Percentiles rank a stretch among this genome's conserved stretches.
phyloP scores from a whole-genome alignment of 139 green algal species.

The Tetraselmis striata region DNA sequence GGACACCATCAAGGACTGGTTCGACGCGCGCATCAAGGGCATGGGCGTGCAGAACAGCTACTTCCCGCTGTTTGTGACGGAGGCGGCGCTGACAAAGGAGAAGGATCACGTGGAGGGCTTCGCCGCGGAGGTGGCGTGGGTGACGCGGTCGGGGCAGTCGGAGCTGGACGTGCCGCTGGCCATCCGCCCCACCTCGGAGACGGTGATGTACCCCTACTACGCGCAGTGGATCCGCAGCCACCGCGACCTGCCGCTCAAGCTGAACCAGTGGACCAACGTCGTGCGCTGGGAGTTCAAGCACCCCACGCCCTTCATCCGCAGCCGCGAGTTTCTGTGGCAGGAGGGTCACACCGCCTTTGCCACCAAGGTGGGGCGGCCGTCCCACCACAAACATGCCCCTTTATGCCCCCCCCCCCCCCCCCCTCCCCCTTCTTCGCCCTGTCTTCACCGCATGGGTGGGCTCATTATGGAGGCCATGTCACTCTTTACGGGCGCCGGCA shows the following conservation, averaged over 20 bases:
- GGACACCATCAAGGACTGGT: conserved; percentile 65
- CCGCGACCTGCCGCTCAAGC: conserved; percentile 90
- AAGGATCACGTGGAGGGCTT: conserved; percentile 98
- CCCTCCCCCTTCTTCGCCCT: too few relatives aligned
- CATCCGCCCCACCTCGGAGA: conserved; percentile 95
- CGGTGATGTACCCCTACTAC: conserved; percentile 44
- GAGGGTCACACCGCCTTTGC: conserved; percentile 81
- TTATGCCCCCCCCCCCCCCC: too few relatives aligned
- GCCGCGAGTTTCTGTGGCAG: conserved; percentile 93
- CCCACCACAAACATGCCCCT: too few relatives aligned
- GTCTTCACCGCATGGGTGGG: too few relatives aligned
- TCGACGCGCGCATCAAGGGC: conserved; percentile 88
- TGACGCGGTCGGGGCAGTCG: conserved; percentile 79
- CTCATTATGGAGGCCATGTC: too few relatives aligned
- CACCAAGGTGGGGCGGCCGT: conserved; percentile 54
- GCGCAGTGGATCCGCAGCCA: conserved; percentile 91
- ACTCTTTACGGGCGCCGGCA: too few relatives aligned
- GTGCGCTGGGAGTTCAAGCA: conserved; percentile 99
- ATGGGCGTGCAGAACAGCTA: conserved; percentile 95
- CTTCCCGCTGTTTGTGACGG: conserved; percentile 98
- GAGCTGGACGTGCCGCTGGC: conserved; percentile 94
- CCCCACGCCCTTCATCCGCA: conserved; percentile 97
- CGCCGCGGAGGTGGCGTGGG: conserved; percentile 84
- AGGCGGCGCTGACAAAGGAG: conserved; percentile 91
- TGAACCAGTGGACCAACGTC: conserved; percentile 99